A percentile compares a stretch with the other conserved stretches of the same genome.
Evolutionary conservation across 495 filamentous ascomycete species (phyloP).

Genomic region (Penicillium chermesinum): DNA sequence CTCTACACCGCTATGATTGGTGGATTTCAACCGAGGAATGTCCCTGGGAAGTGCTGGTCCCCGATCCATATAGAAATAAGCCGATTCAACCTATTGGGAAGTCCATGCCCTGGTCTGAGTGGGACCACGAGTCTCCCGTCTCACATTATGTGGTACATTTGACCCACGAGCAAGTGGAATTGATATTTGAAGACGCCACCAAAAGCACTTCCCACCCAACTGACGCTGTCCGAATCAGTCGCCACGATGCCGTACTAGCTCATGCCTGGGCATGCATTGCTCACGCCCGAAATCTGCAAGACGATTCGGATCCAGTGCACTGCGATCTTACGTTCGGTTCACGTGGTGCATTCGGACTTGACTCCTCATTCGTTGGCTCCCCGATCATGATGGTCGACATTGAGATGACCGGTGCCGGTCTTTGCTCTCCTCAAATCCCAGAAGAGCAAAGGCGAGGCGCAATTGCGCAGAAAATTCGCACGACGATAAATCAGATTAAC

Average conservation of each 20-base stretch:
- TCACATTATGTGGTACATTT: constrained; percentile 23
- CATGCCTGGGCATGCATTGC: constrained; percentile 29
- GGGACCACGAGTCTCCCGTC: constrained; percentile 17
- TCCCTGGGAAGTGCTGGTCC: constrained; percentile 7
- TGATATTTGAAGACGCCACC: constrained; percentile 9
- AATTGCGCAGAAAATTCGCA: constrained; percentile 18
- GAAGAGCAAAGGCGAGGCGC: not conserved
- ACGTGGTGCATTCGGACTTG: constrained; percentile 15
- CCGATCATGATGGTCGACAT: constrained; percentile 24
- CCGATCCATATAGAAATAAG: constrained; percentile 13
- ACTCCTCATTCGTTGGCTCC: constrained; percentile 21
- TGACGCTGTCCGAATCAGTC: constrained; percentile 14
- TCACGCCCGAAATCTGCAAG: constrained; percentile 18
- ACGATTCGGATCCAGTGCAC: constrained; percentile 15
- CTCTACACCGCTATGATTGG: constrained; percentile 32
- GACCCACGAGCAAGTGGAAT: constrained; percentile 13
- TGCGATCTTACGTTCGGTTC: constrained; percentile 20
- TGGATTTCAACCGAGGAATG: constrained; percentile 17
- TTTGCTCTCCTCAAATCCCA: constrained; percentile 3
- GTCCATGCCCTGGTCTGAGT: constrained; percentile 24
- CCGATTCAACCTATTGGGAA: constrained; percentile 10
- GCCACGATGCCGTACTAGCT: constrained; percentile 29
- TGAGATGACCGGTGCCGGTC: constrained; percentile 13
- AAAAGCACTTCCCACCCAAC: not conserved
- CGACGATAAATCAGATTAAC: constrained; percentile 19